Percentiles rank a stretch among this genome's conserved stretches.
Conservation (phyloP, 2,329 filamentous ascomycete genomes). For the Pseudopithomyces maydicus region DNA sequence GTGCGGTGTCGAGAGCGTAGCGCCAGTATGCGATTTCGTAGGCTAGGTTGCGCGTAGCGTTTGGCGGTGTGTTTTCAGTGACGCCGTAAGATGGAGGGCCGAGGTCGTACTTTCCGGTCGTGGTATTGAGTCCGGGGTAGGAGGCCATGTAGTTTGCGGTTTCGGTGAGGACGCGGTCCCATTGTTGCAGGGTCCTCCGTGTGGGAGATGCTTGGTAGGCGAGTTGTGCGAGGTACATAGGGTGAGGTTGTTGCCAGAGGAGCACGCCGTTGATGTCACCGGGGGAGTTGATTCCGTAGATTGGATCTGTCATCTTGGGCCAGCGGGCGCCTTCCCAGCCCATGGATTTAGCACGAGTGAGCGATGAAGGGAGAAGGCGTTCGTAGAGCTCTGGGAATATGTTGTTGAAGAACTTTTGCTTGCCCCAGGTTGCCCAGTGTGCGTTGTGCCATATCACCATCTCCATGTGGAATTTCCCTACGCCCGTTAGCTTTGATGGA, state of each 20-base stretch:
- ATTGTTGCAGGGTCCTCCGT: constrained; percentile 53
- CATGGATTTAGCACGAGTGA: constrained; percentile 41
- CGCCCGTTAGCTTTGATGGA: not conserved
- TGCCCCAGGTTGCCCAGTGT: constrained; percentile 56
- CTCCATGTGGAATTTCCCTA: constrained; percentile 60
- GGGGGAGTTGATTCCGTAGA: constrained; percentile 57
- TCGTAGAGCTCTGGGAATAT: constrained; percentile 54
- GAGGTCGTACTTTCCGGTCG: constrained; percentile 59
- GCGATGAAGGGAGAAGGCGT: constrained; percentile 49
- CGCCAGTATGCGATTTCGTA: constrained; percentile 67
- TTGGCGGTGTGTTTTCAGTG: constrained; percentile 64
- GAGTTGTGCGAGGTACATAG: constrained; percentile 64
- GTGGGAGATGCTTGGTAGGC: constrained; percentile 57
- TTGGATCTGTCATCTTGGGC: constrained; percentile 64
- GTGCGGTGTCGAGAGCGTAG: constrained; percentile 63
- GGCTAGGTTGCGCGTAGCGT: constrained; percentile 61
- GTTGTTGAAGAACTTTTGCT: constrained; percentile 48
- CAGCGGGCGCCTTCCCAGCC: constrained; percentile 53
- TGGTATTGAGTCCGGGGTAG: constrained; percentile 60
- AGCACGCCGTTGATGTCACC: constrained; percentile 66
- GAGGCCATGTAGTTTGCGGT: constrained; percentile 65
- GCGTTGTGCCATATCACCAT: constrained; percentile 59
- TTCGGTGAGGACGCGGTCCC: constrained; percentile 58
- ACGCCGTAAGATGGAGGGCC: constrained; percentile 57
- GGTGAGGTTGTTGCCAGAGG: constrained; percentile 68